Evolutionary conservation across 2,329 filamentous ascomycete genomes (phyloP).

Genomic region (Lachnellula arida): DNA sequence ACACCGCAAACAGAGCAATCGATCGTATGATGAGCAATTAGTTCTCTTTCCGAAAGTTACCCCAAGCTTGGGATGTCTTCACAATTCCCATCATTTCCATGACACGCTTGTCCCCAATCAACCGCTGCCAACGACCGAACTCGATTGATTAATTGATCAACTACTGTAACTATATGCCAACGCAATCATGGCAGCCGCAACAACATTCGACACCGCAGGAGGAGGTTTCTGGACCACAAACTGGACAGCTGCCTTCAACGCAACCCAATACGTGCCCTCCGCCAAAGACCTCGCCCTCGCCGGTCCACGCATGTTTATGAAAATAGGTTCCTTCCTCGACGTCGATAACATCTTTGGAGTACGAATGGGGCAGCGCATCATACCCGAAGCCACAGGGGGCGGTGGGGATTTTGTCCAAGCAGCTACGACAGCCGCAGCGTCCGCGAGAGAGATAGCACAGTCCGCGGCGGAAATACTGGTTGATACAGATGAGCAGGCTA

Average conservation of each 20-base stretch:
- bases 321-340: slow-evolving; percentile 59
- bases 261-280: slow-evolving; percentile 57
- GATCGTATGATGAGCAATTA: not conserved
- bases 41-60: not conserved
- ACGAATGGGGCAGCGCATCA: slow-evolving; percentile 52
- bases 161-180: not conserved
- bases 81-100: not conserved
- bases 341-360: slow-evolving; percentile 48
- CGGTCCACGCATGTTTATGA: slow-evolving; percentile 65
- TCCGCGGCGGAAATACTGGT: slow-evolving; percentile 26
- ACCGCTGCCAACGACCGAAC: not conserved
- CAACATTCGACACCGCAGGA: slow-evolving; percentile 20
- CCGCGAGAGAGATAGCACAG: slow-evolving; percentile 30
- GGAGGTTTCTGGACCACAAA: slow-evolving; percentile 46
- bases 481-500: slow-evolving; percentile 39
- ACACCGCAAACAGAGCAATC: not conserved
- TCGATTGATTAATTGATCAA: not conserved
- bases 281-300: slow-evolving; percentile 65
- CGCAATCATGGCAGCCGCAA: slow-evolving; percentile 21
- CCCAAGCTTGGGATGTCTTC: not conserved
- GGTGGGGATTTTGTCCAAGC: slow-evolving; percentile 35
- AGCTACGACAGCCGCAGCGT: slow-evolving; percentile 37
- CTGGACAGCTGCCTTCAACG: slow-evolving; percentile 41
- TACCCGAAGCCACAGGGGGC: slow-evolving; percentile 52
- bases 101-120: not conserved